Base-by-base conservation (phyloP, 768 basidiomycete species). In the Boletus bicolor region DNA sequence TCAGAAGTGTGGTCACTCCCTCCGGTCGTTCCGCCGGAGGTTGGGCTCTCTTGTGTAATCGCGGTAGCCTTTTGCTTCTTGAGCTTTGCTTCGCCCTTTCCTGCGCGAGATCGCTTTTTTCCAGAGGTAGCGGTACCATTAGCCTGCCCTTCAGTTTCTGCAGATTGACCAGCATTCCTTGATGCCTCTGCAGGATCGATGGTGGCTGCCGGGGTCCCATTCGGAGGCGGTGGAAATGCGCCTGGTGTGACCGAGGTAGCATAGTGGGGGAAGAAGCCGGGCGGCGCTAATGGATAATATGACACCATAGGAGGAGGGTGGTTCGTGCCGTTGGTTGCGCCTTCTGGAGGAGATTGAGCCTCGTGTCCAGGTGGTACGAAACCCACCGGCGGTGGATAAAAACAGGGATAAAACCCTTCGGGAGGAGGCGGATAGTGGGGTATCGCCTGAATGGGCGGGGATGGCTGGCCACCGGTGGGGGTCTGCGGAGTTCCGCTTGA, bases 361-460 rank as follows among this genome's bases (percentile, higher is more conserved):
- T 79, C 77, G 30, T 74, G 73, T 0, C 72, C 65, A 6, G 74
- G 68, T 0, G 72, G 69, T 24, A 75, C 64, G 60, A 77, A 78
- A 3, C 74, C 74, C n/a, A 73, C 72, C 1, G 73, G 76, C 3
- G 69, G 64, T 3, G 77, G 76, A 54, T 76, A 77, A 49, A 70
- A 74, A 52, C 73, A 76, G n/a, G 76, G 73, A 59, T 73, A 78
- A 52, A 76, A 79, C 7, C 75, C 75, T 44, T 78, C 77, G 0
- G 77, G 77, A 1, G 72, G 64, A 0, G 74, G 68, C 1, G 75
- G 63, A 46, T 73, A 75, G 49, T 66, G 57, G 5, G 64, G 45
- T 49, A 72, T 54, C 41, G 68, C 46, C 14, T 58, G 69, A 36
- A 71, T 62, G 3, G 70, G 54, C 7, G 72, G 64, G 11, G 67